Base-by-base conservation (phyloP, 176 grass and related monocot genomes). In the Bothriochloa decipiens region DNA sequence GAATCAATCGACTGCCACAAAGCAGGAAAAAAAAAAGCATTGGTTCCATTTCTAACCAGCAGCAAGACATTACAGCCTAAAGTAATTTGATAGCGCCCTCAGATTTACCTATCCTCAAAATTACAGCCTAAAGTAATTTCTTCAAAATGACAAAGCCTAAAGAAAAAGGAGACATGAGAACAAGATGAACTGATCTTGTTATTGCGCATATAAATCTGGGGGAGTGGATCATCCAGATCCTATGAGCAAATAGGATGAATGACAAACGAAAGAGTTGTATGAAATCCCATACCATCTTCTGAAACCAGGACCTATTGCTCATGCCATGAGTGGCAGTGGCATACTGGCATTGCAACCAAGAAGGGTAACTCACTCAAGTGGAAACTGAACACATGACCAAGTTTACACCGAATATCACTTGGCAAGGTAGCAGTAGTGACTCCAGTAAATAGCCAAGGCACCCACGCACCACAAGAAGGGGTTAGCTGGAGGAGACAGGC, bases 401-500 rank as follows among this genome's bases (percentile, higher is more conserved):
- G 8, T 26, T 23, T 42, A 23, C 52, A 71, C 53, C 15, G 50
- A 78, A 61, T 55, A 70, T 58, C 29, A 78, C n/a, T 58, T 40
- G 79, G 36, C 20, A 45, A 77, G 29, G 28, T 40, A 61, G 70
- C 36, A 78, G 53, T 27, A 78, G 80, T 37, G 77, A 72, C 65
- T 87, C 71, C 49, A 81, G 39, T 23, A 58, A 79, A 62, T 35
- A 88, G n/a, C 41, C 25, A 72, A 88, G 17, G 32, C 25, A 78
- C 26, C 45, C n/a, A 71, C 42, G 29, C 36, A 76, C 11, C 40
- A 75, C 72, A 84, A 75, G 28, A 60, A 84, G 9, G 14, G 29
- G 29, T 73, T 73, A 73, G 53, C 75, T 11, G 41, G 40, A 82
- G n/a, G 72, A 64, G 83, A 89, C 88, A 89, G 53, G 67, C 32